Conservation (phyloP, 2,329 filamentous ascomycete species). For the Zymoseptoria passerinii region DNA sequence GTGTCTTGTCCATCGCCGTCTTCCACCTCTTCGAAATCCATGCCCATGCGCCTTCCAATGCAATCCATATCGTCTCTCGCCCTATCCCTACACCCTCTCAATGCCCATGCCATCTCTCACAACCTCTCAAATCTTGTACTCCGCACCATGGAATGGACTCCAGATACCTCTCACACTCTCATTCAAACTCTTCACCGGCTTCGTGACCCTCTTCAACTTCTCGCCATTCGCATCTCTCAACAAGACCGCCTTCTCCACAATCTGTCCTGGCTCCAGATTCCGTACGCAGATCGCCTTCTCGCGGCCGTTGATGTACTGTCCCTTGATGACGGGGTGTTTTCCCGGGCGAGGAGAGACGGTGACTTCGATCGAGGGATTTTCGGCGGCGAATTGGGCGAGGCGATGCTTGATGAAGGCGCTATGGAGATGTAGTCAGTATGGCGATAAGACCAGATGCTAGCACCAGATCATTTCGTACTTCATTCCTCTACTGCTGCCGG, state of each 20-base stretch:
- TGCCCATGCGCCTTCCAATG: constrained; percentile 6
- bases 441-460: neutral
- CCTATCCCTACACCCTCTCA: neutral
- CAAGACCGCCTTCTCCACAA: constrained; percentile 69
- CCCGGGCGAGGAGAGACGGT: constrained; percentile 81
- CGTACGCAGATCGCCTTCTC: constrained; percentile 81
- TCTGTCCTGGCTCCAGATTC: constrained; percentile 72
- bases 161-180: constrained; percentile 59
- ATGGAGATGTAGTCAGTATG: constrained; percentile 2
- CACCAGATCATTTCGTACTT: constrained; percentile 49
- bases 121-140: constrained; percentile 40
- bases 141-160: constrained; percentile 53
- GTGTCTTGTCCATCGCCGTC: neutral
- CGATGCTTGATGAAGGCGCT: constrained; percentile 74
- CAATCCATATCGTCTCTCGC: neutral
- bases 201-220: constrained; percentile 54
- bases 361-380: constrained; percentile 85
- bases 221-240: constrained; percentile 68
- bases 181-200: constrained; percentile 53
- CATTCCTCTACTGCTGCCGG: constrained; percentile 88
- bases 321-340: constrained; percentile 80
- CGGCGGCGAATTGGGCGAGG: constrained; percentile 67
- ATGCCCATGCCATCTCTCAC: neutral
- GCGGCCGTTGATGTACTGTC: constrained; percentile 85
- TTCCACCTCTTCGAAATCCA: neutral